Conservation (phyloP, 176 grass and related monocot species). For the Secale cereale region DNA sequence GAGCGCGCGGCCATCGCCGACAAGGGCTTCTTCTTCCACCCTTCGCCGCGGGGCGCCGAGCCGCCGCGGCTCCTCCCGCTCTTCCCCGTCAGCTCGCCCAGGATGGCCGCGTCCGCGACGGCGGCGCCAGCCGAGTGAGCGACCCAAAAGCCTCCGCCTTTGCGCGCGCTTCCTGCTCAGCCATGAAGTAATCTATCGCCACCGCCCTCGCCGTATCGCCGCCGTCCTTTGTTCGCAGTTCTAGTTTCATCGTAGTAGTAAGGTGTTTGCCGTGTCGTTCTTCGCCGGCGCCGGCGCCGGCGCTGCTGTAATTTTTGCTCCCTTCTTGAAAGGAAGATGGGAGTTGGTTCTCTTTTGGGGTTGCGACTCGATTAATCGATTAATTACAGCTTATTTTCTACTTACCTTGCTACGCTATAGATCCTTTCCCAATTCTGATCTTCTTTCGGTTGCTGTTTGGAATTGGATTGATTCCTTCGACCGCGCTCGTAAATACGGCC, state of each 20-base stretch:
- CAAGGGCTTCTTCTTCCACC: constrained; percentile 88
- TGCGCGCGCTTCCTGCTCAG: not conserved
- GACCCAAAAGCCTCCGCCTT: not conserved
- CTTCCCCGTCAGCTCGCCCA: constrained; percentile 78
- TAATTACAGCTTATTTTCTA: constrained; percentile 10
- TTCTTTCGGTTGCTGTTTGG: not conserved
- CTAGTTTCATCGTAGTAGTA: not conserved
- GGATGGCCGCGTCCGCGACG: constrained; percentile 36
- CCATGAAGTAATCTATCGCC: not conserved
- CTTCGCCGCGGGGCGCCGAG: constrained; percentile 69
- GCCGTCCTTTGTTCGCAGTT: not conserved
- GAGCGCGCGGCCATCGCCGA: constrained; percentile 86
- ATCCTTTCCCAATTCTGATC: not conserved
- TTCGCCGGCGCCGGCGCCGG: not conserved
- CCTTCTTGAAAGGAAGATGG: constrained; percentile 22
- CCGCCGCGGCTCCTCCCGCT: constrained; percentile 86
- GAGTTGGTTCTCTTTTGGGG: constrained; percentile 14
- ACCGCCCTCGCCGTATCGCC: not conserved
- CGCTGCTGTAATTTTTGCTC: constrained; percentile 55
- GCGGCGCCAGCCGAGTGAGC: constrained; percentile 24
- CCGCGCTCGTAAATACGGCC: constrained; percentile 1
- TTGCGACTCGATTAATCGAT: constrained; percentile 20
- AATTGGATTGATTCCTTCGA: constrained; percentile 6
- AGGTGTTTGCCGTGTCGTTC: constrained; percentile 16
- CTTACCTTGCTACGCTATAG: not conserved